Percentiles rank a stretch among this genome's conserved stretches.
phyloP scores from a whole-genome alignment of 805 yeast species.

The Candida schatavii region DNA sequence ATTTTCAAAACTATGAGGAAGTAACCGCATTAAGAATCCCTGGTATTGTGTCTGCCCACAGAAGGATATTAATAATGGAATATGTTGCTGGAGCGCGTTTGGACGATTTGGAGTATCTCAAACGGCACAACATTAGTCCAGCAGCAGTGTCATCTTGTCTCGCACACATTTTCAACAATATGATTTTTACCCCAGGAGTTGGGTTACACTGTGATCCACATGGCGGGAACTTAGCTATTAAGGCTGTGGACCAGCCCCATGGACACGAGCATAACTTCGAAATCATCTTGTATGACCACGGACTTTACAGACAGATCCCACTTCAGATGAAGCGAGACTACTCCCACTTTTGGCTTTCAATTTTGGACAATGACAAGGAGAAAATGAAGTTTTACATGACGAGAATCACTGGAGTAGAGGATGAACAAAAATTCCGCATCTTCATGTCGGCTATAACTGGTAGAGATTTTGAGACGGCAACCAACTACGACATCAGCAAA shows the following conservation, averaged over 20 bases:
- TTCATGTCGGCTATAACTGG: constrained; percentile 96
- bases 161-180: constrained; percentile 86
- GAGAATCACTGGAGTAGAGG: constrained; percentile 72
- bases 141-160: constrained; percentile 80
- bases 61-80: constrained; percentile 84
- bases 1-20: constrained; percentile 54
- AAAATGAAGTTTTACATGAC: constrained; percentile 73
- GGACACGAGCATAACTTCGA: constrained; percentile 68
- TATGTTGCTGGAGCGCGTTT: constrained; percentile 77
- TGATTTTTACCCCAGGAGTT: constrained; percentile 92
- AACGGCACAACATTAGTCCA: constrained; percentile 61
- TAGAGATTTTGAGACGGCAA: constrained; percentile 75
- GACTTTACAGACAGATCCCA: constrained; percentile 83
- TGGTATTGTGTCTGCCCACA: constrained; percentile 57
- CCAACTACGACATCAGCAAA: constrained; percentile 56
- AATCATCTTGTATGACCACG: constrained; percentile 90
- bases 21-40: constrained; percentile 83
- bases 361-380: constrained; percentile 65
- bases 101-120: constrained; percentile 69
- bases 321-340: constrained; percentile 74
- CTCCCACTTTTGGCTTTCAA: constrained; percentile 89
- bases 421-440: constrained; percentile 70
- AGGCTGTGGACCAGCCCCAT: constrained; percentile 30
- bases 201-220: constrained; percentile 98
- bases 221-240: constrained; percentile 91